Evolutionary conservation across 2,329 filamentous ascomycete species (phyloP), one percentile per base, ranked within the genome.

Genomic region (Cordyceps javanica): DNA sequence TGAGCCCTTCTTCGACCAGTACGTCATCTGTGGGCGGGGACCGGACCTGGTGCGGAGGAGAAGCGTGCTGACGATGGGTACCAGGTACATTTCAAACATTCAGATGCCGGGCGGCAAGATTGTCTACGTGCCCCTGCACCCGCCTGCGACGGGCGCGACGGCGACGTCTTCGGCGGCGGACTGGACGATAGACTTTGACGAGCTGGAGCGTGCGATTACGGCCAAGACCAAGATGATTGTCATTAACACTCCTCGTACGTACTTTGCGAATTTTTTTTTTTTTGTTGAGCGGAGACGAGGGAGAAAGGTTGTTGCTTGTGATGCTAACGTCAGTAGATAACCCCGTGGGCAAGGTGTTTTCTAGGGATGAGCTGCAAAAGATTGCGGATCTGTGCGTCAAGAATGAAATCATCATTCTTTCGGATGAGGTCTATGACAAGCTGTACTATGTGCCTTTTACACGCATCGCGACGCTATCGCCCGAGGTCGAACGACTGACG

Each of bases 1-100:
- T 70, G 94, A 99, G 76, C 94, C 94, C 11, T 99, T 97, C 76
- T 99, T 97, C 70, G 94, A 99, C 74, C 94, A 99, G 86, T 90
- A 71, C 69, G 79, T 67, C 6, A 11, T 6, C n/a, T 55, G 32
- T 21, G 21, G n/a, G 25, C n/a, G 30, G 11, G 50, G 39, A 26
- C 13, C 23, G 11, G 39, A 28, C n/a, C n/a, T n/a, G 34, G 39
- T 30, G 16, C 13, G 44, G 21, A 28, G 28, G 2, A 34, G 32
- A 13, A 13, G 2, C 11, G 11, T 16, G n/a, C 16, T 32, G 34
- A 28, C 36, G 51, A 28, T 7, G 16, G 48, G 11, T 4, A 14
- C 6, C 53, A 85, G 82, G 65, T 96, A 97, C 72, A 96, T 99
- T 64, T 91, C 88, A 78, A 99, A 99, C 74, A 97, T 99, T 62